Evolutionary conservation across 2,329 filamentous ascomycete genomes (phyloP).

Genomic region (Leptographium wingfieldii): DNA sequence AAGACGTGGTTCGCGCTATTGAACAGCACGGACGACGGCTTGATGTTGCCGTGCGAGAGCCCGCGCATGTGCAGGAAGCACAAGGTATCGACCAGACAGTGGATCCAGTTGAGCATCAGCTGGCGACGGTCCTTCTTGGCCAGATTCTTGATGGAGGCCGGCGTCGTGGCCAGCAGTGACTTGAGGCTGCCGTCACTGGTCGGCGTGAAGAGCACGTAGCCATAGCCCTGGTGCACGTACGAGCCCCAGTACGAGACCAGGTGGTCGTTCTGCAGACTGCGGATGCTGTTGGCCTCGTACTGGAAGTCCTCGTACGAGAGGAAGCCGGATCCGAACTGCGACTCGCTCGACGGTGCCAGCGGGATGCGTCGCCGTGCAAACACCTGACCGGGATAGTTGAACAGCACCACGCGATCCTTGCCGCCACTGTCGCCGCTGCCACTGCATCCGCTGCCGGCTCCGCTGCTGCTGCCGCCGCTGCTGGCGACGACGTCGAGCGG

Average conservation of each 20-base stretch:
- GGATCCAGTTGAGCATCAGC: slow-evolving; percentile 60
- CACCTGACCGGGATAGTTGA: slow-evolving; percentile 43
- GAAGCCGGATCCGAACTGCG: slow-evolving; percentile 23
- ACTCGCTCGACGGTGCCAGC: slow-evolving; percentile 24
- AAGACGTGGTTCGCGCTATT: slow-evolving; percentile 53
- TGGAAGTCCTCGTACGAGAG: slow-evolving; percentile 43
- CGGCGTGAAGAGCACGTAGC: slow-evolving; percentile 55
- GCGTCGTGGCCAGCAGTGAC: slow-evolving; percentile 52
- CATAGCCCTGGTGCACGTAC: slow-evolving; percentile 50
- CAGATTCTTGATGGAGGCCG: slow-evolving; percentile 48
- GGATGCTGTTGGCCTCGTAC: slow-evolving; percentile 46
- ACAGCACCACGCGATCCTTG: slow-evolving; percentile 50
- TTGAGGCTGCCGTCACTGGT: slow-evolving; percentile 54
- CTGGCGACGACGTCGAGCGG: slow-evolving; percentile 56
- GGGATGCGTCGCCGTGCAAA: slow-evolving; percentile 47
- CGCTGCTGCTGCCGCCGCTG: not conserved
- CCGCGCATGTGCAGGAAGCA: slow-evolving; percentile 54
- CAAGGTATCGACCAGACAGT: slow-evolving; percentile 57
- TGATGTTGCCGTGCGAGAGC: slow-evolving; percentile 54
- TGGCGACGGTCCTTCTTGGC: slow-evolving; percentile 45
- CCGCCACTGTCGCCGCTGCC: slow-evolving; percentile 27
- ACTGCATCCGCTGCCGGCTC: slow-evolving; percentile 30
- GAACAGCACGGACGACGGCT: slow-evolving; percentile 57
- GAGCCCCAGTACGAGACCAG: slow-evolving; percentile 60
- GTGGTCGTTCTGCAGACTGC: slow-evolving; percentile 51